Evolutionary conservation across 768 basidiomycete species (phyloP), one percentile per base, ranked within the genome.

Genomic region (Suillus lakei): DNA sequence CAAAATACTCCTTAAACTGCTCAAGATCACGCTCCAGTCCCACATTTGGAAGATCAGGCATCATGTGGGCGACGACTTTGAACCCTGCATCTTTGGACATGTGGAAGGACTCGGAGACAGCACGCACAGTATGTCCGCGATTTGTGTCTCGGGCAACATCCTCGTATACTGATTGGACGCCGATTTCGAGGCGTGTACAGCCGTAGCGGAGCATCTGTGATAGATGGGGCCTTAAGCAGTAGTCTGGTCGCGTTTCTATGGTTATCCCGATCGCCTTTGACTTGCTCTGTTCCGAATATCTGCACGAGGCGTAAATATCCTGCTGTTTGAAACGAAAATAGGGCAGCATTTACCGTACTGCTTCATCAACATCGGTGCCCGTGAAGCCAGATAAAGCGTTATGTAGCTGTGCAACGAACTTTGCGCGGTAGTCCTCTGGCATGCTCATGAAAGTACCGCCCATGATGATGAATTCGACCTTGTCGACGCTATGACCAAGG

Each of bases 381-480:
- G 96, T 98, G 74, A 93, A 96, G 0, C 98, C 98, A 18, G 94
- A 96, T 6, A 99, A 82, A 1, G 98, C 97, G 76, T 99, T 99
- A 76, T 99, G 98, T 63, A 99, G 83, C 67, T 98, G 96, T 1
- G 97, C 96, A 62, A 99, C 86, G 69, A 99, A 99, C 68, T 92
- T 90, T 66, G 88, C 89, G 66, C 98, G 87, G 76, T 99, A 99
- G 53, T 95, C 93, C 76, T 99, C 96, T 43, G 96, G 93, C 92
- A 98, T 97, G 74, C 96, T 98, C 96, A 99, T 98, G 78, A 99
- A 99, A 13, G 98, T 99, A 53, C 98, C 98, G 28, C 98, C 98
- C 98, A 98, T 98, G 67, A 97, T 85, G 68, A 98, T 98, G 70
- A 90, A 92, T 71, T 94, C 93, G 36, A 95, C 91, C 86, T 99